These are phyloP conservation scores for Ilyonectria robusta DNA, from an alignment of 2,329 filamentous ascomycete species.

Conservation along the genomic window DNA sequence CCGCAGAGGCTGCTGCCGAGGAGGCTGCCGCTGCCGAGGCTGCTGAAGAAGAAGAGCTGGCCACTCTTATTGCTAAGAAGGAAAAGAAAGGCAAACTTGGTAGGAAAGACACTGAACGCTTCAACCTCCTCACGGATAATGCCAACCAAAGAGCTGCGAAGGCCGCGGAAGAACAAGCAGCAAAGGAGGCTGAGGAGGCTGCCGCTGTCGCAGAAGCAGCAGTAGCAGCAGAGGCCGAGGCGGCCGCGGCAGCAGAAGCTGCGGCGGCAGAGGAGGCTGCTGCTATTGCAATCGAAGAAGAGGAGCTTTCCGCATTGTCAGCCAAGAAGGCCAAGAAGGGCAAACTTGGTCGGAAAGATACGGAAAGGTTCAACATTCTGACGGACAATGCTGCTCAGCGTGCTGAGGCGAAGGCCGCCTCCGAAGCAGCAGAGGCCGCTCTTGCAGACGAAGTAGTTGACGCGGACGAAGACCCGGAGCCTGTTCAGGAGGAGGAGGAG, in stretches of 20 bases:
- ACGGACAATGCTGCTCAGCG: conserved; percentile 37
- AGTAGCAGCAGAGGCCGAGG: conserved; percentile 54
- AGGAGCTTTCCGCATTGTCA: conserved; percentile 58
- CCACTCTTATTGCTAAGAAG: conserved; percentile 34
- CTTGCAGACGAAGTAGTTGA: conserved; percentile 4
- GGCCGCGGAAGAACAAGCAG: conserved; percentile 46
- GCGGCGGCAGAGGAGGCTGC: conserved; percentile 44
- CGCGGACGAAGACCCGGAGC: conserved; percentile 12
- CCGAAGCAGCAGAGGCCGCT: conserved; percentile 37
- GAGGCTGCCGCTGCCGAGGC: conserved; percentile 25
- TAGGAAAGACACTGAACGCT: conserved; percentile 43
- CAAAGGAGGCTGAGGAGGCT: conserved; percentile 47
- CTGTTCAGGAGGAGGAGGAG: background rate
- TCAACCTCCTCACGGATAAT: conserved; percentile 36
- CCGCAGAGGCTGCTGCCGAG: conserved; percentile 19
- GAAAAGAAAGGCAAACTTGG: conserved; percentile 42
- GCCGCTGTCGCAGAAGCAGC: conserved; percentile 38
- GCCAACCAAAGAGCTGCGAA: conserved; percentile 30
- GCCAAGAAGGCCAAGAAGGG: conserved; percentile 56
- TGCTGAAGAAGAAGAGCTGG: conserved; percentile 40
- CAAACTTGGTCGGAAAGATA: conserved; percentile 45
- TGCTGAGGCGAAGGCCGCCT: conserved; percentile 35
- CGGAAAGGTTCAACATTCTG: conserved; percentile 38
- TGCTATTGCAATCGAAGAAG: conserved; percentile 49
- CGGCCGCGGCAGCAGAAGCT: conserved; percentile 33